phyloP scores from a whole-genome alignment of 148 eudicot genomes.

The Camellia japonica region DNA sequence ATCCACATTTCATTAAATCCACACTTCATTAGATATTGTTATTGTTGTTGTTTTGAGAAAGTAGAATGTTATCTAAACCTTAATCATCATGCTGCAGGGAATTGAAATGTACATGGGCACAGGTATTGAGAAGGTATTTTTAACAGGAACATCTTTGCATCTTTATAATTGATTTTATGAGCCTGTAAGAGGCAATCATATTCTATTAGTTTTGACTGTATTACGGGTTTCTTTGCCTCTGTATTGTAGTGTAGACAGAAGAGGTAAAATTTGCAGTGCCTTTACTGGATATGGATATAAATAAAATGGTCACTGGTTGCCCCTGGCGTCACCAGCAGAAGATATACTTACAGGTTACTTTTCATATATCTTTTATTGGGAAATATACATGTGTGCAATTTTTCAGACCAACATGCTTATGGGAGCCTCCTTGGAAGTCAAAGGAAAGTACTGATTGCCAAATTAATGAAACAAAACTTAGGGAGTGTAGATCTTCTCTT shows the following conservation, averaged over 20 bases:
- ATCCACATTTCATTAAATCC: not conserved
- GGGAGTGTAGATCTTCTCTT: not conserved
- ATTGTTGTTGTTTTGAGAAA: not conserved
- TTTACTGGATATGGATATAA: slow-evolving; percentile 70
- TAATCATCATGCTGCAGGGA: slow-evolving; percentile 50
- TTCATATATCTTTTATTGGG: not conserved
- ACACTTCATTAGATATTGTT: not conserved
- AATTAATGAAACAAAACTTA: not conserved
- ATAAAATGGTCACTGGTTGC: slow-evolving; percentile 62
- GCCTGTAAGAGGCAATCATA: not conserved
- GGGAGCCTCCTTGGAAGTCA: not conserved
- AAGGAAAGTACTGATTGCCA: not conserved
- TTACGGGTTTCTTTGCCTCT: slow-evolving; percentile 29
- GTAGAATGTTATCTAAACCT: slow-evolving; percentile 9
- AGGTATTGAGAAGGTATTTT: slow-evolving; percentile 71
- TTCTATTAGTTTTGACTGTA: slow-evolving; percentile 9
- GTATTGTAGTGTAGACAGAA: slow-evolving; percentile 71
- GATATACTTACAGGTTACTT: slow-evolving; percentile 70
- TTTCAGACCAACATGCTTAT: not conserved
- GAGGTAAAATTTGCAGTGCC: slow-evolving; percentile 94
- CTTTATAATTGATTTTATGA: not conserved
- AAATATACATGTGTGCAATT: not conserved
- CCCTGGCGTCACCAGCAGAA: slow-evolving; percentile 85
- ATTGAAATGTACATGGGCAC: slow-evolving; percentile 80
- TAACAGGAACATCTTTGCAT: slow-evolving; percentile 11